Conservation (phyloP, 2,329 filamentous ascomycete genomes). For the Neonectria hederae region DNA sequence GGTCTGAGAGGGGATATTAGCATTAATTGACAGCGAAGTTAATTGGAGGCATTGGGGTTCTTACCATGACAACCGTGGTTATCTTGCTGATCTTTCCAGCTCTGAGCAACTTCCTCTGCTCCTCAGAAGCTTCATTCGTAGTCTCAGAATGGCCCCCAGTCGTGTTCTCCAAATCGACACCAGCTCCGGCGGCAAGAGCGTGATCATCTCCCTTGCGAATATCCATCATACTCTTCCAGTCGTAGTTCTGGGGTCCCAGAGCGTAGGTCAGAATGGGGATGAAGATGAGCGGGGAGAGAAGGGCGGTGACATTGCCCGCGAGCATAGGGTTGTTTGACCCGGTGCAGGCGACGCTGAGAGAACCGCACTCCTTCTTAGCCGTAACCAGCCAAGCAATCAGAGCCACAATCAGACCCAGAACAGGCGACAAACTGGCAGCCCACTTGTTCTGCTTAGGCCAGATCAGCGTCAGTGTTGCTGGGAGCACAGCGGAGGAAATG, state of each 20-base stretch:
- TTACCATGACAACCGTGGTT: slow-evolving; percentile 44
- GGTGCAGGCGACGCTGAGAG: slow-evolving; percentile 76
- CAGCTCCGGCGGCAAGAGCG: slow-evolving; percentile 65
- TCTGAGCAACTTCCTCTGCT: slow-evolving; percentile 58
- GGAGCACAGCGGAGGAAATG: slow-evolving; percentile 85
- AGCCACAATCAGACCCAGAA: slow-evolving; percentile 72
- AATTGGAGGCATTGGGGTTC: neutral
- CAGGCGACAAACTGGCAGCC: slow-evolving; percentile 73
- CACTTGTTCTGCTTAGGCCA: slow-evolving; percentile 83
- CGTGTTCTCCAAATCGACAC: slow-evolving; percentile 30
- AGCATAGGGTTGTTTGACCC: slow-evolving; percentile 89
- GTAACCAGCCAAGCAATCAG: slow-evolving; percentile 82
- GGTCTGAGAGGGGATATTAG: slow-evolving; percentile 51
- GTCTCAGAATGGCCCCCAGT: slow-evolving; percentile 19
- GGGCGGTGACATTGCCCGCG: slow-evolving; percentile 83
- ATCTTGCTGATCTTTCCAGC: slow-evolving; percentile 59
- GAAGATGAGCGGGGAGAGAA: slow-evolving; percentile 79
- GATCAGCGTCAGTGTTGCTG: slow-evolving; percentile 80
- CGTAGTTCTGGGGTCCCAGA: slow-evolving; percentile 73
- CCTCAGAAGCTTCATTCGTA: slow-evolving; percentile 49
- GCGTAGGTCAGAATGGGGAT: slow-evolving; percentile 78
- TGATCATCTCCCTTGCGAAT: slow-evolving; percentile 84
- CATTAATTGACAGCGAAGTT: neutral
- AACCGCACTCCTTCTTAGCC: slow-evolving; percentile 69
- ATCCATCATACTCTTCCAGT: slow-evolving; percentile 83